Base-by-base conservation (phyloP, 352 stramenopile species). In the Phytophthora brassicae region DNA sequence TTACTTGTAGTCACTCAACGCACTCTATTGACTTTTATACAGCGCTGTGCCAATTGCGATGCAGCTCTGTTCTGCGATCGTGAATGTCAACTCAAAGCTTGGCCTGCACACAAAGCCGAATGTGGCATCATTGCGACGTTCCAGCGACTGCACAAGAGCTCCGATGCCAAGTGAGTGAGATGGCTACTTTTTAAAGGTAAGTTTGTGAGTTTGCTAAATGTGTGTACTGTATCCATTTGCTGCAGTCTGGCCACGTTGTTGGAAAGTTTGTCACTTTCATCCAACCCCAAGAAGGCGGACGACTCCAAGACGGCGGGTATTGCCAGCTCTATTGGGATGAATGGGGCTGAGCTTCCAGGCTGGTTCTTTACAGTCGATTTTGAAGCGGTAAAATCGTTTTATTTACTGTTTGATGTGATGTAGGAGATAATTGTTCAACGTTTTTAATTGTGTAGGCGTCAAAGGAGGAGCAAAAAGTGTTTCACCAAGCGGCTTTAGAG, bases 351-450 rank as follows among this genome's bases (percentile, higher is more conserved):
- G 8, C 66, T 89, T 2, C 83, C 83, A 8, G 81, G 79, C 3
- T 92, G 83, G 83, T 92, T 92, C 65, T 88, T 81, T 54, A 70
- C 69, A 0, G 47, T 77, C 17, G 68, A 88, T 56, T 85, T 82
- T 31, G 75, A 85, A 12, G 33, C 66, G 54, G 83, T 90, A 44
- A 16, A 68, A 42, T 56, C n/a, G n/a, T n/a, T n/a, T n/a, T n/a
- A n/a, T 42, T 13, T 43, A 12, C 28, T 26, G 7, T 46, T 36
- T 4, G 9, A 29, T 38, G 13, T 33, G 54, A 8, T 12, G 42
- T 46, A 2, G 31, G 5, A 49, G 14, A 9, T 28, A 5, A 6
- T 9, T 19, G 20, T 22, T 58, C 16, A 65, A 11, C 20, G 22
- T 13, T 13, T 28, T 45, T 7, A 38, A 19, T 33, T 11, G 45